Evolutionary conservation across 768 basidiomycete genomes (phyloP), one percentile per base, ranked within the genome.

Genomic region (Botryobasidium botryosum): DNA sequence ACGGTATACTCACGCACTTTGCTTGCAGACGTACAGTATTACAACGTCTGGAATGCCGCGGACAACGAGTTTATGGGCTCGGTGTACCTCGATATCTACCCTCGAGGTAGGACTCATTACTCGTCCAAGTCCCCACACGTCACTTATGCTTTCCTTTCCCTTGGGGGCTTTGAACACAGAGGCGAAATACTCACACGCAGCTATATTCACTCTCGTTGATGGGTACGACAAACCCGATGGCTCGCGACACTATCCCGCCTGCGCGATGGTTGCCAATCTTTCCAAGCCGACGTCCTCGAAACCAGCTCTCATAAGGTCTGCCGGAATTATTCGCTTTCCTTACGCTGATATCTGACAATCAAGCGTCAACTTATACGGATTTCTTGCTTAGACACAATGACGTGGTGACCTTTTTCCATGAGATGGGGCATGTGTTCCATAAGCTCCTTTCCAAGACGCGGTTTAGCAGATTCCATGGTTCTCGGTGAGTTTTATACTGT

Each of bases 341-440:
- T 1, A 6, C 29, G 35, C 12, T 35, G 28, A 20, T 25, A 5
- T 2, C 13, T 2, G 15, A 3, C 32, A 20, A 17, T 10, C 25
- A 12, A n/a, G 3, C 15, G 13, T n/a, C 2, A 6, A 15, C 18
- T 42, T n/a, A n/a, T n/a, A n/a, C n/a, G n/a, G n/a, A n/a, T n/a
- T n/a, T n/a, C n/a, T n/a, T n/a, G n/a, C 10, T 25, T 20, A 39
- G 72, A 15, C 83, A 87, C 49, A 76, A 79, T 52, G 82, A 86
- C 46, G 84, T 85, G 1, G 83, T 84, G 8, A 90, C 85, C 0
- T 85, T 88, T 63, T 86, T 88, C 72, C 86, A 90, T 52, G 86
- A 87, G 24, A 82, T 85, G 79, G 83, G 78, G 2, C 64, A 69
- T 48, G 66, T 64, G 24, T 66, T 64, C 58, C 67, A 68, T 49